These are phyloP conservation scores for Albizia julibrissin DNA, from an alignment of 306 rosid genomes.

Conservation along the genomic window DNA sequence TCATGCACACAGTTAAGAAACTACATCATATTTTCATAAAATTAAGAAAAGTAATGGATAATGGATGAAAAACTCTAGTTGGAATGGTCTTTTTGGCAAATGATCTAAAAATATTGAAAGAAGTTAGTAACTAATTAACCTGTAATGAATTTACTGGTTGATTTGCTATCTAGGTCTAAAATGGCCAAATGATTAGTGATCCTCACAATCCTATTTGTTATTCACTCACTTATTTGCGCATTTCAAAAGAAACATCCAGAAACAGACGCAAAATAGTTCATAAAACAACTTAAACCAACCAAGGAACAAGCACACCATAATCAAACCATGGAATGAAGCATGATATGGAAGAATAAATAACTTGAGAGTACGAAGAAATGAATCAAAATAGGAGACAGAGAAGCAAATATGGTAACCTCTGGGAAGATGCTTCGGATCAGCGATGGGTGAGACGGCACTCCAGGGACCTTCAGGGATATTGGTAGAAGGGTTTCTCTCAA, in stretches of 20 bases:
- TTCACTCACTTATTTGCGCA: neutral
- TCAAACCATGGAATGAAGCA: neutral
- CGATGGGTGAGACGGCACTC: constrained; percentile 64
- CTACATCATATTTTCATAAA: neutral
- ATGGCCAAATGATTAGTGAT: neutral
- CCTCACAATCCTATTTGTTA: neutral
- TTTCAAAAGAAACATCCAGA: neutral
- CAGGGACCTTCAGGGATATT: constrained; percentile 84
- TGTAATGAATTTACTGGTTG: neutral
- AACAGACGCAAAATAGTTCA: neutral
- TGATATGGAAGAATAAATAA: neutral
- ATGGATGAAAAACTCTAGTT: neutral
- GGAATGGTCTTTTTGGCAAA: neutral
- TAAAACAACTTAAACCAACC: neutral
- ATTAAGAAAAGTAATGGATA: neutral
- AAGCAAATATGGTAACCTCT: constrained; percentile 89
- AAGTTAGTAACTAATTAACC: neutral
- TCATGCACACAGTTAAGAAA: neutral
- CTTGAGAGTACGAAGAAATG: constrained; percentile 61
- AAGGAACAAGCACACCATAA: neutral
- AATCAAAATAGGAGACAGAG: constrained; percentile 69
- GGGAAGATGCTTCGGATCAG: constrained; percentile 74
- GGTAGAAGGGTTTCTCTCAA: constrained; percentile 61
- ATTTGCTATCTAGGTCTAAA: neutral
- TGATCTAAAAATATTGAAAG: neutral